Base-by-base conservation (phyloP, 768 basidiomycete genomes). In the Phanerodontia chrysosporium region DNA sequence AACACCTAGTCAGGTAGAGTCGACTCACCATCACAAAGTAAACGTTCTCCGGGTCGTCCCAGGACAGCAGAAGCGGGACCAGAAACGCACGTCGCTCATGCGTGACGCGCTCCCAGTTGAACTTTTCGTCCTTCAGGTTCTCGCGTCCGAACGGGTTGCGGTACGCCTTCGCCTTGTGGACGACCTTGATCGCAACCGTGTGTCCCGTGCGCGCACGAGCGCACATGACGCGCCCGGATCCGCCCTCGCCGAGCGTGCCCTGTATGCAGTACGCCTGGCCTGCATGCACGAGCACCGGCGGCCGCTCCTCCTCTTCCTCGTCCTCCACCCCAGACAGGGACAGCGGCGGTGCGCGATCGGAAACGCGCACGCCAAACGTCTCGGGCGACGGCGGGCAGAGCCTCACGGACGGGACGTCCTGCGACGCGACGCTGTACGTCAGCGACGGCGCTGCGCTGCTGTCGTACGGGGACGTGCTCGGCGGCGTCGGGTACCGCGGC, bases 21-120 rank as follows among this genome's bases (percentile, higher is more conserved):
- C 18, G n/a, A 45, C 28, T 30, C 49, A 69, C 70, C 68, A 69
- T 68, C 12, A 64, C 66, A 5, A 68, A 62, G 53, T 68, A 71
- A 0, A 67, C 56, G 54, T 69, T 67, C 5, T 66, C 53, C 0
- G 49, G 58, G 48, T 71, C 66, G 25, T 67, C 63, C 64, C 66
- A 71, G 0, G 66, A 62, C 2, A 60, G 56, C 18, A 60, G 39
- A 7, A 69, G 53, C 1, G 27, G 46, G 51, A 58, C 55, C 30
- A 67, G 46, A 49, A 63, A 67, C 12, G 57, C 48, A 18, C 39
- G 2, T 1, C 49, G 22, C 13, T 16, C 7, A 25, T 30, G 13
- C 9, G 67, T 60, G 22, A 63, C 62, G 16, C 21, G 35, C 14
- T 21, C 55, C 62, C 66, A 62, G 45, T 55, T 44, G 7, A 61